phyloP scores from a whole-genome alignment of 495 filamentous ascomycete genomes.

The Aspergillus incahuasiensis region DNA sequence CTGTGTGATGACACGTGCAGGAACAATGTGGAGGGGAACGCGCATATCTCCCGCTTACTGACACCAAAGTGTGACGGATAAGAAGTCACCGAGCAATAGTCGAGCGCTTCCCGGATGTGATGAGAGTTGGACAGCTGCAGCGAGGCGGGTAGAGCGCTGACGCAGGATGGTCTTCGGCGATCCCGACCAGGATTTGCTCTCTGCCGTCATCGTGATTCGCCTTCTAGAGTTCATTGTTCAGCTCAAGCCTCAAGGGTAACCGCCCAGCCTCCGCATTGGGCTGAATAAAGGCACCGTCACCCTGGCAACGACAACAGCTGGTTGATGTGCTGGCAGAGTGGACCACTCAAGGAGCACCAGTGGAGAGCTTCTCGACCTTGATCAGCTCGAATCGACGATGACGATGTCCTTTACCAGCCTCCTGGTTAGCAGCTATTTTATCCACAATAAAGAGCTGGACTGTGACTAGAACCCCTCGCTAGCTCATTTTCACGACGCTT shows the following conservation, averaged over 20 bases:
- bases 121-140: not conserved
- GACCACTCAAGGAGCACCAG: conserved; percentile 7
- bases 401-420: conserved; percentile 4
- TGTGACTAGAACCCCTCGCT: conserved; percentile 10
- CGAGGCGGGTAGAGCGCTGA: not conserved
- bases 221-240: conserved; percentile 3
- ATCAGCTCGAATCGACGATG: conserved; percentile 10
- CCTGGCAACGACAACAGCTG: conserved; percentile 13
- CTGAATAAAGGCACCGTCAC: conserved; percentile 9
- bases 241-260: conserved; percentile 7
- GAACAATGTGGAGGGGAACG: not conserved
- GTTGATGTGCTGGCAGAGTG: conserved; percentile 12
- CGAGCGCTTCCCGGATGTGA: not conserved
- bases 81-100: not conserved
- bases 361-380: conserved; percentile 15
- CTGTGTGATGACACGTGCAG: not conserved
- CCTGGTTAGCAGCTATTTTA: conserved; percentile 11
- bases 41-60: not conserved
- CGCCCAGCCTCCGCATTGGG: conserved; percentile 4
- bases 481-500: conserved; percentile 2
- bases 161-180: not conserved
- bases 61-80: not conserved
- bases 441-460: conserved; percentile 9
- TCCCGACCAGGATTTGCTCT: not conserved
- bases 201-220: not conserved